Base-by-base conservation (phyloP, 106 monocot genomes). In the Narthecium ossifragum region DNA sequence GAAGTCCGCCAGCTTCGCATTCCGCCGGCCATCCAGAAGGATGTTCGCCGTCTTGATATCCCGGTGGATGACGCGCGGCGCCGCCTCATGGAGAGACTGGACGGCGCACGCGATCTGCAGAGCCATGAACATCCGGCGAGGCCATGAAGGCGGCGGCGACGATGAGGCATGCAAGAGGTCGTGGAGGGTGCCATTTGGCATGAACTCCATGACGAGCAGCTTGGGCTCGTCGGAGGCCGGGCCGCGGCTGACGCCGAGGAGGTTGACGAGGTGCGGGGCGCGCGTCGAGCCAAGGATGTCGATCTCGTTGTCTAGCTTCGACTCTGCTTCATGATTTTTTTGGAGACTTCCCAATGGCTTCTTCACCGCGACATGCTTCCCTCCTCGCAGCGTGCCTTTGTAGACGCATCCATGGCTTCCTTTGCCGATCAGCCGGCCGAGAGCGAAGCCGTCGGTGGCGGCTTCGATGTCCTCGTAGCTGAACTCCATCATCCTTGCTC, bases 381-480 rank as follows among this genome's bases (percentile, higher is more conserved):
- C 79, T 40, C 34, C 66, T 26, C 49, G 61, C 23, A 94, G 77
- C 15, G 27, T 32, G 25, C 63, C 93, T 53, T 61, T 80, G 83
- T 86, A 88, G 61, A 94, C 89, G 14, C 51, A 53, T 13, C 93
- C 93, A 55, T 94, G 93, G 82, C 93, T 94, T 34, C 93, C 93
- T 57, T 89, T 88, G 5, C 93, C 93, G 20, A 94, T 65, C 40
- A 94, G 56, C 17, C 21, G 70, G 22, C 80, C 75, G 22, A 70
- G 31, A 14, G 82, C 30, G 72, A 94, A 94, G 61, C 66, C 77
- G 2, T 70, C 48, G 33, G 93, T 89, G 43, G 88, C 75, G 23
- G 66, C 47, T 53, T 67, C 72, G 28, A 93, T 62, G 40, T 79
- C 82, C 4, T 51, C 70, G 59, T 85, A 85, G 71, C 58, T 78